Percentiles rank a stretch among this genome's conserved stretches.
phyloP scores from a whole-genome alignment of 371 early-diverging fungal genomes.

The Massospora cicadina region DNA sequence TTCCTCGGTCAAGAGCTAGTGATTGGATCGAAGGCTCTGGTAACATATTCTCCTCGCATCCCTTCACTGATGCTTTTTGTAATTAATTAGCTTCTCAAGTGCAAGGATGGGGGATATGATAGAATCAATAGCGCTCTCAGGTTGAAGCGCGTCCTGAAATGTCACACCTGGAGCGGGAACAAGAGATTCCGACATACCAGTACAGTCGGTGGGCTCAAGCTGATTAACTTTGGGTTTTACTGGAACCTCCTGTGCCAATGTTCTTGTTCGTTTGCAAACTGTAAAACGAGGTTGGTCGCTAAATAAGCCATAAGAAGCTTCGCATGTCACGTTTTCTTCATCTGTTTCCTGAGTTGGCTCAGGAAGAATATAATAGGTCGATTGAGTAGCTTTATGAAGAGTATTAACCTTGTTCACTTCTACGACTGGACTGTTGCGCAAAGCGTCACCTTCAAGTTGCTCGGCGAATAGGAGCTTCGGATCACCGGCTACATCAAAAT shows the following conservation, averaged over 20 bases:
- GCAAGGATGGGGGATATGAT: neutral
- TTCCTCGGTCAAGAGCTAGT: neutral
- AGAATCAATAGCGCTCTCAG: neutral
- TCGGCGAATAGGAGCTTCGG: neutral
- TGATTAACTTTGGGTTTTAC: neutral
- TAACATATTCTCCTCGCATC: neutral
- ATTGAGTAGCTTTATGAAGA: too few relatives aligned
- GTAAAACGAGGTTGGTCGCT: neutral
- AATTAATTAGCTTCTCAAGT: neutral
- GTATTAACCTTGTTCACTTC: too few relatives aligned
- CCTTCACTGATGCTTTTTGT: neutral
- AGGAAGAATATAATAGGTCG: too few relatives aligned
- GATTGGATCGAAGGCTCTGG: neutral
- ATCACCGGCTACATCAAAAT: neutral
- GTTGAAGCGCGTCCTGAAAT: neutral
- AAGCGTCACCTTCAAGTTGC: neutral
- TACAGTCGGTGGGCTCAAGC: neutral
- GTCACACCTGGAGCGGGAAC: neutral
- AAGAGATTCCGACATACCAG: neutral
- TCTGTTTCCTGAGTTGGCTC: too few relatives aligned
- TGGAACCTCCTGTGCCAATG: neutral
- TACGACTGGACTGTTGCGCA: neutral
- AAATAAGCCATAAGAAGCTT: too few relatives aligned
- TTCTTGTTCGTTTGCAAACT: neutral
- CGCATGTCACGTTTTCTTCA: too few relatives aligned